Evolutionary conservation across 306 rosid species (phyloP).

Genomic region (Vigna unguiculata): DNA sequence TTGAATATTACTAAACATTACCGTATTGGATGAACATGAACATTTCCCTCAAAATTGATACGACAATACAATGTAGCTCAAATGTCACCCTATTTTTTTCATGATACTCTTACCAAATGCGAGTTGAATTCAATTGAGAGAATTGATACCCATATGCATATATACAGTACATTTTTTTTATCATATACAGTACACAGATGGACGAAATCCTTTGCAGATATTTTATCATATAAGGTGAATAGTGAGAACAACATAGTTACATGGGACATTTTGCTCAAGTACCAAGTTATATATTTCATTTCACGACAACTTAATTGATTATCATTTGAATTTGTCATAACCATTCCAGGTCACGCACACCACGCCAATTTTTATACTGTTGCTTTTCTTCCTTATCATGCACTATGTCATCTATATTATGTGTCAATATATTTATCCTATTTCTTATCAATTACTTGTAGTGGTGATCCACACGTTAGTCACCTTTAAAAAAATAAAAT

Average conservation of each 20-base stretch:
- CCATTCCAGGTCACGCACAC: neutral
- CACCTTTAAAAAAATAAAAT: neutral
- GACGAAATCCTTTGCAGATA: neutral
- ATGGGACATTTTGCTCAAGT: neutral
- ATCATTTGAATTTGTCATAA: slow-evolving; percentile 1
- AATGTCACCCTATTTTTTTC: no score
- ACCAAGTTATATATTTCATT: neutral
- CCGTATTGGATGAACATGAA: no score
- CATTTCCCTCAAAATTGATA: no score
- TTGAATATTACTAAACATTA: no score
- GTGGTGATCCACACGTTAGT: slow-evolving; percentile 20
- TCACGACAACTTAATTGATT: neutral
- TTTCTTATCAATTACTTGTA: neutral
- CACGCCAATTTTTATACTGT: neutral
- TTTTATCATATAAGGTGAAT: neutral
- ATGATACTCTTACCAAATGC: no score
- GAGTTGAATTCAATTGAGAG: no score
- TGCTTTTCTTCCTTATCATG: neutral
- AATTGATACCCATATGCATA: neutral
- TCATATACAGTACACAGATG: neutral
- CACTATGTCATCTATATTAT: slow-evolving; percentile 15
- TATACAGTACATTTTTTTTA: neutral
- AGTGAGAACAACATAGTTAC: neutral
- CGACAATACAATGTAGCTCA: no score
- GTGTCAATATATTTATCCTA: neutral